Base-by-base conservation (phyloP, 1,284 basidiomycete genomes). In the Ceratobasidium sp. region DNA sequence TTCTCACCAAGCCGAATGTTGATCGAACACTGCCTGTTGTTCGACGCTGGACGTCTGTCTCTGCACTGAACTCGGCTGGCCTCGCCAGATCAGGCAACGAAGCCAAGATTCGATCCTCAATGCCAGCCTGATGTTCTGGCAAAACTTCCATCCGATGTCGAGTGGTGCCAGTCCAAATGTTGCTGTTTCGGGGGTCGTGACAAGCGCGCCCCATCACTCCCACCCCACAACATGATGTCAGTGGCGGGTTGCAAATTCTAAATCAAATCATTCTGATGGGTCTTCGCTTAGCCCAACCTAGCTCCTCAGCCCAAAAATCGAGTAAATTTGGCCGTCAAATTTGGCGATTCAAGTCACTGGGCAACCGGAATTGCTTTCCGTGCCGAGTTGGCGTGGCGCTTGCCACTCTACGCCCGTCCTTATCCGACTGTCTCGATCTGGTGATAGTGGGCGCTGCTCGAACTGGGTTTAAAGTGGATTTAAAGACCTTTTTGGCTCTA, bases 191-290 rank as follows among this genome's bases (percentile, higher is more conserved):
- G 36, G 32, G 34, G 57, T 32, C 16, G 16, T 14, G 10, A 9
- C 21, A 9, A 10, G 52, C 4, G 52, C 30, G 52, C 39, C 32
- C 57, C 57, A 59, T 59, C 57, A 36, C 32, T 59, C 57, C 57
- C 34, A 41, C 36, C 57, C 57, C 57, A 28, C 36, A 41, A 5
- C 18, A 28, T 59, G 57, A 59, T n/a, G 36, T 59, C 57, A 59
- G 18, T 10, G 39, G 14, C 32, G 4, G 18, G 30, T 55, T 55
- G 30, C 4, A 59, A 59, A 59, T 59, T 23, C 16, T 23, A 41
- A 26, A 59, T 59, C 57, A 32, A 59, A 59, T 41, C 23, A 28
- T 59, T 59, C 57, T 41, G 57, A 59, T 59, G 57, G 34, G n/a
- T 18, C 12, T 59, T 59, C 57, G 57, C 34, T 41, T 59, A 10